Conservation (phyloP, 768 basidiomycete species). For the Arthromyces matolae region DNA sequence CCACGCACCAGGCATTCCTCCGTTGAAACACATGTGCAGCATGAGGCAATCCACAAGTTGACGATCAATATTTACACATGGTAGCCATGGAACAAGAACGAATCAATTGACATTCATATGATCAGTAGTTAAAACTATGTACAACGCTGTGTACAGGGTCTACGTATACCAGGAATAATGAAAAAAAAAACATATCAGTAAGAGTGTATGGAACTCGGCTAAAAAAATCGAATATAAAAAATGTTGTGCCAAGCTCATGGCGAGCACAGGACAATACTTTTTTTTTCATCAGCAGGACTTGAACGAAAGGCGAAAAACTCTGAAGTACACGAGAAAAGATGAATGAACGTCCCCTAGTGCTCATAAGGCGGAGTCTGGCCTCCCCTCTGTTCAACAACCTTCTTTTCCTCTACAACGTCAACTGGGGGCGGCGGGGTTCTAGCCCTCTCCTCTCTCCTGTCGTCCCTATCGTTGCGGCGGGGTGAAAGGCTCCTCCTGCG, state of each 20-base stretch:
- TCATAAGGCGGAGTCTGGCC: slow-evolving; percentile 14
- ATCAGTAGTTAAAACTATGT: slow-evolving; percentile 11
- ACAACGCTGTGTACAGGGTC: slow-evolving; percentile 12
- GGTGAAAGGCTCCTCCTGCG: slow-evolving; percentile 15
- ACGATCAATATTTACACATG: too few species aligned
- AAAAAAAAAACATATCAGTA: not conserved
- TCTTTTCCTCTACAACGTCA: slow-evolving; percentile 6
- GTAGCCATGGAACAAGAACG: too few species aligned
- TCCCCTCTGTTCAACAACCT: slow-evolving; percentile 7
- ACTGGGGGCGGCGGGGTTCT: slow-evolving; percentile 44
- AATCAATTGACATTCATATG: slow-evolving; percentile 6
- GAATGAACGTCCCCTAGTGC: slow-evolving; percentile 2
- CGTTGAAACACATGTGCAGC: too few species aligned
- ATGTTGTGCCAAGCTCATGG: not conserved
- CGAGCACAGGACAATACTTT: slow-evolving; percentile 12
- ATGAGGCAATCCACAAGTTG: too few species aligned
- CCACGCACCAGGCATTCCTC: too few species aligned
- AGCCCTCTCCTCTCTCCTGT: slow-evolving; percentile 35
- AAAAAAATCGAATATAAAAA: slow-evolving; percentile 5
- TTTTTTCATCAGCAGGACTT: slow-evolving; percentile 4
- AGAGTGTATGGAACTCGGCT: not conserved
- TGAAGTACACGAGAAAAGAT: not conserved
- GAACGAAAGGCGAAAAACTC: not conserved
- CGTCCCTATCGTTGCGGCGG: slow-evolving; percentile 9
- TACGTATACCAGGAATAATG: slow-evolving; percentile 10